A percentile compares a stretch with the other conserved stretches of the same genome.
Conservation (phyloP, 768 basidiomycete genomes). For the Termitomyces sp. region DNA sequence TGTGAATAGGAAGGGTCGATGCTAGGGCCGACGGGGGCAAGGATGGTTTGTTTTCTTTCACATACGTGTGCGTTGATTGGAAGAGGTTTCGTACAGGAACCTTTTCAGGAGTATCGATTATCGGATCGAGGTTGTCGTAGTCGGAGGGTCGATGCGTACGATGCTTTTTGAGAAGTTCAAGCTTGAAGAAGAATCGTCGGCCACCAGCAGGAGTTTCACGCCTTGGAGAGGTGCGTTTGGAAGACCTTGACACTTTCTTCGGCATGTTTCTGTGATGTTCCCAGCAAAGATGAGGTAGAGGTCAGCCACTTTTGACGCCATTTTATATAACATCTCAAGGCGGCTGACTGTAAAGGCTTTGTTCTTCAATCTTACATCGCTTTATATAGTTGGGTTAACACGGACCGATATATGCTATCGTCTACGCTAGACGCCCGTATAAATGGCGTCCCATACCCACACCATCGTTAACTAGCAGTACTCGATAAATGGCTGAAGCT, state of each 20-base stretch:
- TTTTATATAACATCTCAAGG: background rate
- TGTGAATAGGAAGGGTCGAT: background rate
- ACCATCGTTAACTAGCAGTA: conserved; percentile 31
- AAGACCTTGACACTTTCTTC: conserved; percentile 1
- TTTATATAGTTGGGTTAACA: background rate
- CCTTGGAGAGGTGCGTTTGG: background rate
- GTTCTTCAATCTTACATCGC: background rate
- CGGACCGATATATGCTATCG: conserved; percentile 9
- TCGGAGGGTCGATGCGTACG: conserved; percentile 4
- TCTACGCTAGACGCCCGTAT: conserved; percentile 7
- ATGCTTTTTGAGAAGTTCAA: conserved; percentile 24
- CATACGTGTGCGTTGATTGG: background rate
- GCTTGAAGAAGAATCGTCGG: conserved; percentile 35
- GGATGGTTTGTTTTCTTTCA: conserved; percentile 1
- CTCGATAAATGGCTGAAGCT: conserved; percentile 69
- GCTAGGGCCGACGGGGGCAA: background rate
- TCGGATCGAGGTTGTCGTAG: conserved; percentile 17
- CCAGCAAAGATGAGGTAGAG: background rate
- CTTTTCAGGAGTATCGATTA: conserved; percentile 18
- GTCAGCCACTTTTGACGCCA: conserved; percentile 5
- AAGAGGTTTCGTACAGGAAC: background rate
- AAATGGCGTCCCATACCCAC: background rate
- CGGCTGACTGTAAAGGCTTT: conserved; percentile 2
- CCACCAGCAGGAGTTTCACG: conserved; percentile 16
- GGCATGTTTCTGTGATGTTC: conserved; percentile 3